These are phyloP conservation scores for Trichoderma hamatum DNA, from an alignment of 2,329 filamentous ascomycete species.

Conservation along the genomic window DNA sequence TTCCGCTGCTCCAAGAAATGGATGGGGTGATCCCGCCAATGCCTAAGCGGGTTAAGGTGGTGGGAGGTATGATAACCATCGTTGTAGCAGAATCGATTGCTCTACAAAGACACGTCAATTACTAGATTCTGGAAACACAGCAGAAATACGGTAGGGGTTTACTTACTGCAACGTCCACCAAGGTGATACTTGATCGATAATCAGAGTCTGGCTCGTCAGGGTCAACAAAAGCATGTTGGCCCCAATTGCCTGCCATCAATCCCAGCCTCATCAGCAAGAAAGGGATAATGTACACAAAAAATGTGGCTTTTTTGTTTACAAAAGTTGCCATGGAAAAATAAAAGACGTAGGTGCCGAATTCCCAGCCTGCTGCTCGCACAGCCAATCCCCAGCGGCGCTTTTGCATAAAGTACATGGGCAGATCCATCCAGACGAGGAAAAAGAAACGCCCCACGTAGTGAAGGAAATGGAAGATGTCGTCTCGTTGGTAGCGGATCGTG, in stretches of 20 bases:
- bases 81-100: constrained; percentile 81
- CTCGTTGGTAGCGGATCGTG: constrained; percentile 75
- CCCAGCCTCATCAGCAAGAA: constrained; percentile 67
- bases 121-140: not conserved
- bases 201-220: constrained; percentile 74
- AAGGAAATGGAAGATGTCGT: constrained; percentile 67
- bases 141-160: not conserved
- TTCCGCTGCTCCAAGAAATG: constrained; percentile 72
- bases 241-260: constrained; percentile 83
- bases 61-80: constrained; percentile 83
- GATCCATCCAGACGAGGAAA: constrained; percentile 72
- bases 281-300: constrained; percentile 69
- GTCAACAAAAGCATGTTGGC: constrained; percentile 81
- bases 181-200: constrained; percentile 75
- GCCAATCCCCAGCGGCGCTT: constrained; percentile 62
- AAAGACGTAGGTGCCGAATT: constrained; percentile 59
- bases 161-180: constrained; percentile 76
- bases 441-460: constrained; percentile 74
- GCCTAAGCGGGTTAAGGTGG: constrained; percentile 74
- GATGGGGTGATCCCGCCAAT: constrained; percentile 79
- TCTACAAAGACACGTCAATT: constrained; percentile 49
- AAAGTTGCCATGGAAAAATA: constrained; percentile 53
- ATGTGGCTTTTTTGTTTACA: constrained; percentile 57
- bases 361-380: constrained; percentile 61
- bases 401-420: constrained; percentile 72